phyloP scores from a whole-genome alignment of 139 green algal genomes.

The Astrephomene gubernaculifera region DNA sequence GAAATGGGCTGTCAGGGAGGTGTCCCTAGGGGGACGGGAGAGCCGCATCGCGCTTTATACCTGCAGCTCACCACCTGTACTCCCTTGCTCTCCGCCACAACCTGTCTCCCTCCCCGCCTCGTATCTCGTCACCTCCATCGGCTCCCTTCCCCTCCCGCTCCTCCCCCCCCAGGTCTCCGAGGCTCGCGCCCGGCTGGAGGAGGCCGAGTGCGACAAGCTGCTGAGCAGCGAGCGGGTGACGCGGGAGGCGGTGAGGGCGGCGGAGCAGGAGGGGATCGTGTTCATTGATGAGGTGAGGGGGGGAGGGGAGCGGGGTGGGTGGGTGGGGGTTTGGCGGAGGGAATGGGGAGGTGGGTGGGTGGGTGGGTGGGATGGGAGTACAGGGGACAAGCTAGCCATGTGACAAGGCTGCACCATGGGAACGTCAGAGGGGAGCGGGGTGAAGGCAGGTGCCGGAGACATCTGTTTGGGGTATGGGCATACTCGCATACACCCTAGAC shows the following conservation, averaged over 20 bases:
- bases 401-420: neutral
- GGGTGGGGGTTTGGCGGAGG: neutral
- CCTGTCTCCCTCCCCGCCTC: too few species aligned
- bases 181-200: slow-evolving; percentile 83
- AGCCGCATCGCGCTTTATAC: too few species aligned
- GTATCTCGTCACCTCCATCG: too few species aligned
- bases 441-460: too few species aligned
- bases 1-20: too few species aligned
- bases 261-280: slow-evolving; percentile 89
- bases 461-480: neutral
- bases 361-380: neutral
- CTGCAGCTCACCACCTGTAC: too few species aligned
- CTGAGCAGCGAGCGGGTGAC: slow-evolving; percentile 76
- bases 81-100: too few species aligned
- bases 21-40: too few species aligned
- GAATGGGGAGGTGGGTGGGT: neutral
- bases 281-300: slow-evolving; percentile 92
- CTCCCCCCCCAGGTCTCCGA: slow-evolving; percentile 62
- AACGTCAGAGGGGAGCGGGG: too few species aligned
- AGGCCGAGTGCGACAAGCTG: slow-evolving; percentile 74
- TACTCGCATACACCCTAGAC: neutral
- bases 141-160: neutral
- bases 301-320: neutral
- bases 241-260: slow-evolving; percentile 82
- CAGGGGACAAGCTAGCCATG: neutral